phyloP scores from a whole-genome alignment of 169 alveolate genomes.

The Eimeria maxima region DNA sequence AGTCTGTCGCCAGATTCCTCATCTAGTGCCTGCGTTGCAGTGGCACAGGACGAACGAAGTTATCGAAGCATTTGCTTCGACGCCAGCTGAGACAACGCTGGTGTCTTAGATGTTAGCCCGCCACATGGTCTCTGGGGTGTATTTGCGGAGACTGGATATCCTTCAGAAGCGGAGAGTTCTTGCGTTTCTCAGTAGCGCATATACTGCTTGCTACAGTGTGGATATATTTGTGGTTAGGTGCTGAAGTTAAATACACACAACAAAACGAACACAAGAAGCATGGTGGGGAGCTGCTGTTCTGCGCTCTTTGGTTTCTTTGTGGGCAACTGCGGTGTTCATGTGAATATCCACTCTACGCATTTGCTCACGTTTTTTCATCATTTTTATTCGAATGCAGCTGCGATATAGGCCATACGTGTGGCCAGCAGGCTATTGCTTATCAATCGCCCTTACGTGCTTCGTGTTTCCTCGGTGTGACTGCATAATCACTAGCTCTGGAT shows the following conservation, averaged over 20 bases:
- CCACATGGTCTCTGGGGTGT: not conserved
- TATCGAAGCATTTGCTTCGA: not conserved
- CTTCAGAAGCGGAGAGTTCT: not conserved
- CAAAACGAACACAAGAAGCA: too few relatives aligned
- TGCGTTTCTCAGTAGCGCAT: not conserved
- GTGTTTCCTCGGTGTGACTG: not conserved
- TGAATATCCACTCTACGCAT: not conserved
- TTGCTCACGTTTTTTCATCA: not conserved
- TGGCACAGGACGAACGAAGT: not conserved
- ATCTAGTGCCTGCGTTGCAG: not conserved
- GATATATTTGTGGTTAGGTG: not conserved
- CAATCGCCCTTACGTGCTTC: not conserved
- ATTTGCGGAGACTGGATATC: not conserved
- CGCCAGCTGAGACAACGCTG: not conserved
- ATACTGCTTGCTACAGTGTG: not conserved
- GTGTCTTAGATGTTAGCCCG: not conserved
- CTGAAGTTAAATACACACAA: not conserved
- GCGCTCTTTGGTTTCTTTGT: not conserved
- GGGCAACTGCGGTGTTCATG: not conserved
- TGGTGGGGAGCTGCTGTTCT: not conserved
- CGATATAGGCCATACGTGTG: not conserved
- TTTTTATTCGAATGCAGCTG: not conserved
- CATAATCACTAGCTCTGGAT: not conserved
- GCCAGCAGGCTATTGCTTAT: not conserved
- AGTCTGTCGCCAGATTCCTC: slow-evolving; percentile 9